phyloP scores from a whole-genome alignment of 2,329 filamentous ascomycete genomes.

The Pseudogymnoascus sp. region DNA sequence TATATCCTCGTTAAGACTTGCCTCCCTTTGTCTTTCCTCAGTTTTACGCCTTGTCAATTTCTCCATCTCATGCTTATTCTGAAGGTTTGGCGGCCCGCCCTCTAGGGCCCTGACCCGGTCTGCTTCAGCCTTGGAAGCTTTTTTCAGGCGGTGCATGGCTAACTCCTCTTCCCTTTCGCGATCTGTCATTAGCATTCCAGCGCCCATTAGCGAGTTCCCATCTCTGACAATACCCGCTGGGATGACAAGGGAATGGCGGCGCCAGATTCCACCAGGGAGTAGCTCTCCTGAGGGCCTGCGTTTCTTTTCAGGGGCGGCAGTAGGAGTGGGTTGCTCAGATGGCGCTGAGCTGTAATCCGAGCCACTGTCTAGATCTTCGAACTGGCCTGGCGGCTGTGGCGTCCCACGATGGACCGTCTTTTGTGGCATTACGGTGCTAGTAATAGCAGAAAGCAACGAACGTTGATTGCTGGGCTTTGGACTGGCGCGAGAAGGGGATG shows the following conservation, averaged over 20 bases:
- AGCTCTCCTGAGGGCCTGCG: neutral
- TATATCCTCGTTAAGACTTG: neutral
- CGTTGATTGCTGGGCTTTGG: neutral
- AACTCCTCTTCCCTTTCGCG: slow-evolving; percentile 3
- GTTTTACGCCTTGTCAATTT: neutral
- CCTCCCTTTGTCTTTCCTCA: neutral
- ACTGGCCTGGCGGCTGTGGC: slow-evolving; percentile 1
- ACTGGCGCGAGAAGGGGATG: neutral
- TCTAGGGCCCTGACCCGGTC: neutral
- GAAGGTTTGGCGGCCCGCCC: neutral
- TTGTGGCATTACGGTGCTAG: neutral
- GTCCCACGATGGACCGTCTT: neutral
- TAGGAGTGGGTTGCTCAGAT: neutral
- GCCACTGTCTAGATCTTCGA: neutral
- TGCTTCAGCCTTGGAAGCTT: neutral
- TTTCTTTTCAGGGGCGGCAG: neutral
- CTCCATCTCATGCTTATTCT: slow-evolving; percentile 2
- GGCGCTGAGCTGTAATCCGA: neutral
- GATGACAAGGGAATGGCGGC: neutral
- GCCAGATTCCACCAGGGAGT: slow-evolving; percentile 8
- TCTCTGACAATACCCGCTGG: neutral
- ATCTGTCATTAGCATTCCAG: slow-evolving; percentile 3
- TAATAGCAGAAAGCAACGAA: slow-evolving; percentile 1
- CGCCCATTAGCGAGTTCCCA: neutral
- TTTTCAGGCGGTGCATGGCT: neutral